phyloP scores from a whole-genome alignment of 441 rosid species.

The Gossypium trilobum region DNA sequence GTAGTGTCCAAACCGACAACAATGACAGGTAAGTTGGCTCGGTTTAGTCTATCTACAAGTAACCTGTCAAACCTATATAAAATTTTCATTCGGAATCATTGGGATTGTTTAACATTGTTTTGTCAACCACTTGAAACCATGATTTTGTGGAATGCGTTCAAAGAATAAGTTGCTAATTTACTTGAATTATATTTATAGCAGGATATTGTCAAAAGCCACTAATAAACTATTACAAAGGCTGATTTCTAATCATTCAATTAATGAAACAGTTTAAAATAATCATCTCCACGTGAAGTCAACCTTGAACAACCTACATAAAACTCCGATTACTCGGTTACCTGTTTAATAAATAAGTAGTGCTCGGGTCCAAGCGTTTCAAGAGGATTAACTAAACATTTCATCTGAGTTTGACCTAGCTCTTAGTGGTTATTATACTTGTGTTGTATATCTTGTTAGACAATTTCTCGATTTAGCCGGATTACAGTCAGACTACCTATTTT shows the following conservation, averaged over 20 bases:
- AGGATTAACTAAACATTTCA: neutral
- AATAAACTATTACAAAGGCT: neutral
- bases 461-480: neutral
- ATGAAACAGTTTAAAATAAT: neutral
- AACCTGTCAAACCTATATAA: neutral
- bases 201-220: neutral
- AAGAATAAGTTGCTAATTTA: neutral
- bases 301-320: neutral
- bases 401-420: neutral
- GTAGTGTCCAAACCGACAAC: slow-evolving; percentile 90
- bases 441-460: neutral
- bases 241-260: neutral
- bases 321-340: neutral
- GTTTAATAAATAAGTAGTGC: neutral
- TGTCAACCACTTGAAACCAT: neutral
- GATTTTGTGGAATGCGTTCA: neutral
- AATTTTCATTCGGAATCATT: neutral
- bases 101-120: neutral
- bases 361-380: neutral
- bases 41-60: too few relatives aligned
- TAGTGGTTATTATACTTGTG: neutral
- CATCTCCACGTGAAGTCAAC: neutral
- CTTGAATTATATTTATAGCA: neutral
- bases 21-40: slow-evolving; percentile 51
- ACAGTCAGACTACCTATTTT: neutral